A percentile compares a stretch with the other conserved stretches of the same genome.
phyloP scores from a whole-genome alignment of 257 asterid species.

The Fraxinus excelsior region DNA sequence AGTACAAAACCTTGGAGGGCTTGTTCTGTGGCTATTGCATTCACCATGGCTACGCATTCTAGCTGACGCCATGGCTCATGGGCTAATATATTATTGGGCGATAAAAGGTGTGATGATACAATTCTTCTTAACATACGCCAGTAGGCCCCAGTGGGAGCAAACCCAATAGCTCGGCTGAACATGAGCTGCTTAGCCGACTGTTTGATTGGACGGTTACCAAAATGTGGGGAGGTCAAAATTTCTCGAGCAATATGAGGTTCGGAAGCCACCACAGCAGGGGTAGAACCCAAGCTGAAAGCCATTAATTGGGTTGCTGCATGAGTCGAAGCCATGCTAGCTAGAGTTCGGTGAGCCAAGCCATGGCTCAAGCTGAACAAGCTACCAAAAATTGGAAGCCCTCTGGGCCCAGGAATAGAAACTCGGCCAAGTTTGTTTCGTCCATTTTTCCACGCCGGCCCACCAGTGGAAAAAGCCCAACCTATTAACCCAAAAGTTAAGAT shows the following conservation, averaged over 20 bases:
- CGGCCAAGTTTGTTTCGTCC: conserved; percentile 39
- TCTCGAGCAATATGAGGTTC: conserved; percentile 50
- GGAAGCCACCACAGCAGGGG: conserved; percentile 46
- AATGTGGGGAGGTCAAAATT: conserved; percentile 55
- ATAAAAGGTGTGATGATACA: conserved; percentile 49
- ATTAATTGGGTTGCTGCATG: conserved; percentile 38
- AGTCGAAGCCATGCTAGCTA: conserved; percentile 45
- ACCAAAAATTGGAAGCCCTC: conserved; percentile 61
- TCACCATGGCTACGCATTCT: conserved; percentile 46
- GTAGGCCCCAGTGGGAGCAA: conserved; percentile 57
- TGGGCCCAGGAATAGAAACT: conserved; percentile 52
- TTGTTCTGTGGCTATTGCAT: conserved; percentile 40
- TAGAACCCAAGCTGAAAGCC: conserved; percentile 67
- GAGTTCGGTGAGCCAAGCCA: conserved; percentile 66
- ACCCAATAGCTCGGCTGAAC: conserved; percentile 70
- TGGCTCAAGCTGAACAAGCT: conserved; percentile 58
- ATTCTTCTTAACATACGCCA: conserved; percentile 57
- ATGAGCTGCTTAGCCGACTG: conserved; percentile 59
- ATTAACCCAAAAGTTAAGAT: conserved; percentile 30
- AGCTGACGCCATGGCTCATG: conserved; percentile 43
- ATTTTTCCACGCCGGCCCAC: conserved; percentile 58
- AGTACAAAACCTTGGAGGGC: conserved; percentile 33
- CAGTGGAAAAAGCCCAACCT: conserved; percentile 47
- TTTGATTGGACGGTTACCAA: conserved; percentile 58
- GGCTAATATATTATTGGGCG: conserved; percentile 47